phyloP scores from a whole-genome alignment of 2,329 filamentous ascomycete genomes.

The Cytospora mali region DNA sequence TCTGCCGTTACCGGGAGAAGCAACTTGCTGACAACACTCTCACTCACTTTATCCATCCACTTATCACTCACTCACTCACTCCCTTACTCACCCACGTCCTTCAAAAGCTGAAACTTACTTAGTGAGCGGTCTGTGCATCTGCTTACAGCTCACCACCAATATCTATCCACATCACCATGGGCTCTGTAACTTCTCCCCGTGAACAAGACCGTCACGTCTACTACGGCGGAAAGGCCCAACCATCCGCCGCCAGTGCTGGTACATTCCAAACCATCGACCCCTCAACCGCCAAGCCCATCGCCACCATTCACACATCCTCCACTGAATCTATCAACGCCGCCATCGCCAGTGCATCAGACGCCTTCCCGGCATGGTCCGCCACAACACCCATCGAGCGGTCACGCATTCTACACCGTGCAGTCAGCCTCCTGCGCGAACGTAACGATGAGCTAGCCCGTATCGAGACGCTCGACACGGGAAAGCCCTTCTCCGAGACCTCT shows the following conservation, averaged over 20 bases:
- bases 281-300: constrained; percentile 68
- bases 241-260: constrained; percentile 57
- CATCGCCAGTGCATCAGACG: constrained; percentile 68
- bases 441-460: constrained; percentile 79
- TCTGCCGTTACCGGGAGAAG: not conserved
- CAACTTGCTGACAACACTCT: not conserved
- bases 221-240: constrained; percentile 71
- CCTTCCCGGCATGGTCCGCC: constrained; percentile 76
- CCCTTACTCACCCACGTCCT: not conserved
- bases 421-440: constrained; percentile 69
- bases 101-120: constrained; percentile 1
- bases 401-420: constrained; percentile 77
- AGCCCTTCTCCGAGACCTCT: constrained; percentile 81
- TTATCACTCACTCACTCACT: not conserved
- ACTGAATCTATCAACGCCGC: constrained; percentile 70
- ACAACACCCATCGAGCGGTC: constrained; percentile 75
- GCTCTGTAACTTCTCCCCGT: constrained; percentile 15
- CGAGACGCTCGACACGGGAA: constrained; percentile 86
- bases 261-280: constrained; percentile 77
- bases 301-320: constrained; percentile 72
- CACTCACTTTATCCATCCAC: not conserved
- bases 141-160: not conserved
- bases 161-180: constrained; percentile 8
- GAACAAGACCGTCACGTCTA: constrained; percentile 63
- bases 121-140: not conserved